Evolutionary conservation across 2,329 filamentous ascomycete species (phyloP).

Genomic region (Rhinocladiella similis): DNA sequence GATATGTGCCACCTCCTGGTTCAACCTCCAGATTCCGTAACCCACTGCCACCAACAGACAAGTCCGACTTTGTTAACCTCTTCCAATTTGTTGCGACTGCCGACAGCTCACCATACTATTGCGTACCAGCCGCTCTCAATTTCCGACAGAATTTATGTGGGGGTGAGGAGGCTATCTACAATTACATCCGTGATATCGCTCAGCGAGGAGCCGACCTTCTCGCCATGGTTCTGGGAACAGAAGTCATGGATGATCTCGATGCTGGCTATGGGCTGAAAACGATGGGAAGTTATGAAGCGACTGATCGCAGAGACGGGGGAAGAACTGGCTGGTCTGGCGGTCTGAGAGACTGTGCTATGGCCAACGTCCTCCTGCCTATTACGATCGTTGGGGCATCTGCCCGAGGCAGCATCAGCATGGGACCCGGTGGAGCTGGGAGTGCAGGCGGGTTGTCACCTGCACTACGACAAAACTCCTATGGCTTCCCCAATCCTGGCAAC

Average conservation of each 20-base stretch:
- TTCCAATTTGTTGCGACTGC: conserved; percentile 76
- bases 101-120: conserved; percentile 71
- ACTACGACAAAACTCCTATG: conserved; percentile 24
- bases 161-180: conserved; percentile 69
- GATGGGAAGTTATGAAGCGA: conserved; percentile 29
- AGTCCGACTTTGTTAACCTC: conserved; percentile 63
- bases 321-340: conserved; percentile 44
- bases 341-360: conserved; percentile 67
- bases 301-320: conserved; percentile 32
- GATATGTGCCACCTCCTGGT: conserved; percentile 57
- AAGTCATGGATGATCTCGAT: conserved; percentile 61
- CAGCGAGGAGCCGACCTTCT: conserved; percentile 61
- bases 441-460: conserved; percentile 28
- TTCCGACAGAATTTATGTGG: conserved; percentile 71
- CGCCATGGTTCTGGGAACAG: conserved; percentile 66
- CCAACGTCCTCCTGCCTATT: conserved; percentile 73
- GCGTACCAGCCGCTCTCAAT: conserved; percentile 67
- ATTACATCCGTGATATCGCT: conserved; percentile 65
- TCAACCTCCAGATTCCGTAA: conserved; percentile 8
- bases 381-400: conserved; percentile 36
- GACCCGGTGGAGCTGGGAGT: conserved; percentile 29
- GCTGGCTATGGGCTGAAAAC: conserved; percentile 30
- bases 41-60: conserved; percentile 34
- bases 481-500: conserved; percentile 20
- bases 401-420: conserved; percentile 27